Base-by-base conservation (phyloP, 495 filamentous ascomycete genomes). In the Aspergillus diversus region DNA sequence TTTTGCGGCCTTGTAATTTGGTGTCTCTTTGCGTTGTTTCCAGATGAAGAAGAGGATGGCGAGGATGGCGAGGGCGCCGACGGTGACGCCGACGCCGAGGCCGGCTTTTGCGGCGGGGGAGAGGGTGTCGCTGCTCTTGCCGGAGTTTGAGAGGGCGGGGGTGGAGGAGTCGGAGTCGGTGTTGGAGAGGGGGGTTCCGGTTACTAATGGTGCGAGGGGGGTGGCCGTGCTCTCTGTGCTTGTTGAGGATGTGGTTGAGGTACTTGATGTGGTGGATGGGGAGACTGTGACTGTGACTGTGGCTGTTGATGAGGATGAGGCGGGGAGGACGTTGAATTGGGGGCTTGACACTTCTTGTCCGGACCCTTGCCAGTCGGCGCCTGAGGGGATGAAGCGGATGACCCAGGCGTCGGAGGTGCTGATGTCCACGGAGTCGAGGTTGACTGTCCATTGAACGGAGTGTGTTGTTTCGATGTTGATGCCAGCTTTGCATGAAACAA, bases 331-430 rank as follows among this genome's bases (percentile, higher is more conserved):
- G 5, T 11, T 17, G 31, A 52, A 52, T 12, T 52, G 49, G 1
- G 49, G 17, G 11, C 49, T 52, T 2, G 49, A 52, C 2, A 52
- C 31, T 32, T 52, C 49, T 32, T 52, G 49, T 5, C 49, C 49
- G 4, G 49, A 27, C 3, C 49, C 21, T 5, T 52, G 17, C 49
- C 49, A 52, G 5, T 12, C 5, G 17, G 21, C 49, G 49, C 49
- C 49, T 1, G 49, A 52, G 49, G 49, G 49, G 49, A 52, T 21
- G 21, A 52, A 52, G 5, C 49, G 49, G 49, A 52, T 21, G 8
- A 32, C 17, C 49, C 49, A 52, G 49, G 17, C 49, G 8, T 15
- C 11, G 17, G 49, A 52, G n/a, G 5, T 11, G 17, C 31, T 52
- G 3, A 52, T 52, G 49, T 27, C 31, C 15, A 21, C 17, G n/a